Conservation (phyloP, 1,139 yeast species). For the Saccharomyces hybrid region DNA sequence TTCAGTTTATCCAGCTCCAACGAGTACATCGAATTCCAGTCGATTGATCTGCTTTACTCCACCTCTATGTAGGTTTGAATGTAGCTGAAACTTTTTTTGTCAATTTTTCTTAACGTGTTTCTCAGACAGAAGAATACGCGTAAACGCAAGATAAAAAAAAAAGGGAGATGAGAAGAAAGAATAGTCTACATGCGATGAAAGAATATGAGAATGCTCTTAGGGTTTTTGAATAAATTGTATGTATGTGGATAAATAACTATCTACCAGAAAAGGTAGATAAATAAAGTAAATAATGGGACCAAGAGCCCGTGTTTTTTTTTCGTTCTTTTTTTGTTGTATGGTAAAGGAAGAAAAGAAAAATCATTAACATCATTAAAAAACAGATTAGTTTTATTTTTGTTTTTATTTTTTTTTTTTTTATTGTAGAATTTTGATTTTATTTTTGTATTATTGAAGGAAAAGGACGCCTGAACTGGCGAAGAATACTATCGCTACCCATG, state of each 20-base stretch:
- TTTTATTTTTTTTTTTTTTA: not conserved
- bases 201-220: not conserved
- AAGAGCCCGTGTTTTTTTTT: not conserved
- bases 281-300: not conserved
- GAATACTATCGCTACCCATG: not conserved
- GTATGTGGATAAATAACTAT: not conserved
- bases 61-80: not conserved
- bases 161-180: not conserved
- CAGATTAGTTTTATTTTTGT: not conserved
- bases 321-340: not conserved
- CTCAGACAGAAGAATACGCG: not conserved
- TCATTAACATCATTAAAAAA: not conserved
- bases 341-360: not conserved
- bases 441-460: not conserved
- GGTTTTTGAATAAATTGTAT: not conserved
- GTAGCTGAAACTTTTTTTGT: too few relatives aligned
- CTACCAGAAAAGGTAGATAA: not conserved
- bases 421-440: too few relatives aligned
- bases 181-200: not conserved
- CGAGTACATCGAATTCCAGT: not conserved
- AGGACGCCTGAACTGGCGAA: not conserved
- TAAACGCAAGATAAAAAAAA: not conserved
- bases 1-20: constrained; percentile 17
- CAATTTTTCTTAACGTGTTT: not conserved
- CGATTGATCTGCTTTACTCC: not conserved